Conservation (phyloP, 192 early-diverging fungal species). For the Podila epigama region DNA sequence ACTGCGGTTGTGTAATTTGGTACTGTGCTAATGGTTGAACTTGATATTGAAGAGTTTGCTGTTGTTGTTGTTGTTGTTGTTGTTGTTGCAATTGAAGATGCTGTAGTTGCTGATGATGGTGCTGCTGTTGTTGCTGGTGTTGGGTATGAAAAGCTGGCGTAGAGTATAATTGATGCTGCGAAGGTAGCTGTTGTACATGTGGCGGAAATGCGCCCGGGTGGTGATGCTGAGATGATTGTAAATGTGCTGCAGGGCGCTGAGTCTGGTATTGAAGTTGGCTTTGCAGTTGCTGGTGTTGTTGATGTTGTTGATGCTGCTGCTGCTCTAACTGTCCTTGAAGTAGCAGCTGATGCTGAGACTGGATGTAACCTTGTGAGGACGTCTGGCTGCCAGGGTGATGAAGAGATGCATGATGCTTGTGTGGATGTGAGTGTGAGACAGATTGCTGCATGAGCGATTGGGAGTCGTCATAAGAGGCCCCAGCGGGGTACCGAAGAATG, state of each 20-base stretch:
- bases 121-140: too few species aligned
- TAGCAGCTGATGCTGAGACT: conserved; percentile 8
- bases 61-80: conserved; percentile 21
- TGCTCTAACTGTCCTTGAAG: conserved; percentile 6
- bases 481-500: conserved; percentile 12
- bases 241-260: too few species aligned
- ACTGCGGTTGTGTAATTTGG: conserved; percentile 23
- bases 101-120: not conserved
- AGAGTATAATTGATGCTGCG: not conserved
- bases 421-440: conserved; percentile 8
- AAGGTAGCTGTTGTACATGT: not conserved
- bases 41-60: conserved; percentile 17
- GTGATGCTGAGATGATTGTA: not conserved
- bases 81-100: conserved; percentile 23
- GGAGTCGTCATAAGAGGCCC: conserved; percentile 19
- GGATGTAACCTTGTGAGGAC: conserved; percentile 20
- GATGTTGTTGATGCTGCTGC: conserved; percentile 7
- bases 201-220: not conserved
- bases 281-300: conserved; percentile 9
- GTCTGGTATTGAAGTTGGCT: conserved; percentile 17
- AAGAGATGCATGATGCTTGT: conserved; percentile 13
- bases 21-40: conserved; percentile 20
- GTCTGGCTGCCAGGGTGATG: conserved; percentile 18
- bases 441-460: conserved; percentile 31
- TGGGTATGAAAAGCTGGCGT: not conserved